A percentile compares a stretch with the other conserved stretches of the same genome.
Evolutionary conservation across 495 filamentous ascomycete species (phyloP).

Genomic region (Neurospora pannonica): DNA sequence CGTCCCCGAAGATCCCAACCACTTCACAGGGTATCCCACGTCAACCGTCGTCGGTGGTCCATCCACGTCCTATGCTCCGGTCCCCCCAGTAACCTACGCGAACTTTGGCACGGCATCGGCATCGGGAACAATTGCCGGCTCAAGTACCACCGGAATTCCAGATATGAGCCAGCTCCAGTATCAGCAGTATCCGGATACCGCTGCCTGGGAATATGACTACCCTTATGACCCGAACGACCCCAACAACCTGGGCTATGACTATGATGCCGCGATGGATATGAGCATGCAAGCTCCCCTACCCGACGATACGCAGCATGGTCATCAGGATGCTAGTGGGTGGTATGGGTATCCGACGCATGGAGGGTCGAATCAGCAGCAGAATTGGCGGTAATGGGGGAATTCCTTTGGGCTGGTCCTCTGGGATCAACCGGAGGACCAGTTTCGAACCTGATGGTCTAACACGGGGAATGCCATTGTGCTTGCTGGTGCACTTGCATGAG

Average conservation of each 20-base stretch:
- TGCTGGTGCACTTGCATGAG: neutral
- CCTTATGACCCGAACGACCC: neutral
- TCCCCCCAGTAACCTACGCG: neutral
- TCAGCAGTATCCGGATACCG: neutral
- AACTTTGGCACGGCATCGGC: neutral
- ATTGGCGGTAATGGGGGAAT: neutral
- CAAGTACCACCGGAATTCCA: neutral
- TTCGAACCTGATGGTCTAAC: neutral
- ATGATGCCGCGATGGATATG: neutral
- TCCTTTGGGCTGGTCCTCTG: neutral
- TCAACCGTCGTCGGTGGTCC: neutral
- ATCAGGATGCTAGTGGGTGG: neutral
- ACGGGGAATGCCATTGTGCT: neutral
- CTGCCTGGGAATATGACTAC: neutral
- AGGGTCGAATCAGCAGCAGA: neutral
- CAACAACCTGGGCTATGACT: neutral
- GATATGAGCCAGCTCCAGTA: neutral
- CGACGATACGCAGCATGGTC: neutral
- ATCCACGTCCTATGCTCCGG: neutral
- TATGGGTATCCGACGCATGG: neutral
- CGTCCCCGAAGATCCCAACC: conserved; percentile 1
- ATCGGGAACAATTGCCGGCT: neutral
- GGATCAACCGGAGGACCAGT: neutral
- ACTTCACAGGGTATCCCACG: neutral
- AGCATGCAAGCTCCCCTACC: neutral